Evolutionary conservation across 495 filamentous ascomycete genomes (phyloP).

Genomic region (Tuber microsphaerosporum): DNA sequence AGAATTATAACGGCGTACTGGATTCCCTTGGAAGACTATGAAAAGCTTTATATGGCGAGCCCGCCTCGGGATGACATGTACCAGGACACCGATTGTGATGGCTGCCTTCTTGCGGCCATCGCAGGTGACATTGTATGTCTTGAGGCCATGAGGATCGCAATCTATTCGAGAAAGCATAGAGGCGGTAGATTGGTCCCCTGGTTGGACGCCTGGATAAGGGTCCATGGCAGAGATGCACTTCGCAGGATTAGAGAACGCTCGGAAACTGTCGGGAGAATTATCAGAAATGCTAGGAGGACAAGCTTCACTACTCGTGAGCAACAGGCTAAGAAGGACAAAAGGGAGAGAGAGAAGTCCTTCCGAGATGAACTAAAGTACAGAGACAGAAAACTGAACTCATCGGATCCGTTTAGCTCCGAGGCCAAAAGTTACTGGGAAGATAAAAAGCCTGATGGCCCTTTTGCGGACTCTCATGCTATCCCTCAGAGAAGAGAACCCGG

Average conservation of each 20-base stretch:
- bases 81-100: not conserved
- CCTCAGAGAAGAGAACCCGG: not conserved
- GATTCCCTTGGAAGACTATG: not conserved
- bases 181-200: not conserved
- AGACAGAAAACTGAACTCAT: not conserved
- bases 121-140: not conserved
- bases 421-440: not conserved
- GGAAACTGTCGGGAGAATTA: not conserved
- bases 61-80: not conserved
- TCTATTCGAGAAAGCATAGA: not conserved
- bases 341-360: not conserved
- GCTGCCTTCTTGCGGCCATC: not conserved
- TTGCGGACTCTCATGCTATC: not conserved
- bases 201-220: not conserved
- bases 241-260: not conserved
- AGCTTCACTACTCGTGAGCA: not conserved
- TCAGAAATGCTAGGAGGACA: not conserved
- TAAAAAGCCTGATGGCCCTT: not conserved
- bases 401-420: not conserved
- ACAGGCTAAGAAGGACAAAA: not conserved
- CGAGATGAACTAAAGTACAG: not conserved
- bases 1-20: not conserved
- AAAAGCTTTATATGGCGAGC: not conserved
- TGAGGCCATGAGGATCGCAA: not conserved
- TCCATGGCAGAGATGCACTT: not conserved